Conservation (phyloP, 2,329 filamentous ascomycete genomes). For the Penicillium oxalicum region DNA sequence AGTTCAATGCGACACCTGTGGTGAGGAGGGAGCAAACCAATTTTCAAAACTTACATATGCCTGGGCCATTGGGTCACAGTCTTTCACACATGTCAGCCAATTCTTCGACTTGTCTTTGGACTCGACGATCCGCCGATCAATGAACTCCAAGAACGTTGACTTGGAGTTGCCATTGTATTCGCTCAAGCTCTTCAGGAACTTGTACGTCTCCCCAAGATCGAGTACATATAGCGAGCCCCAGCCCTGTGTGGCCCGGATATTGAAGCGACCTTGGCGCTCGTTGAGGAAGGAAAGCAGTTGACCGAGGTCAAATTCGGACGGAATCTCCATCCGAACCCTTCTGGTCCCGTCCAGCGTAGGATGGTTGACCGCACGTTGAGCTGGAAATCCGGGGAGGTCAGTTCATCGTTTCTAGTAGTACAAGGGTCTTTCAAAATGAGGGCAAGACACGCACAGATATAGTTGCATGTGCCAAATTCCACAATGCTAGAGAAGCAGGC, state of each 20-base stretch:
- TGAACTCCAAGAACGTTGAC: slow-evolving; percentile 40
- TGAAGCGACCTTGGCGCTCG: slow-evolving; percentile 38
- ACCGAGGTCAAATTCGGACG: slow-evolving; percentile 35
- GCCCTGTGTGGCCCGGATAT: slow-evolving; percentile 40
- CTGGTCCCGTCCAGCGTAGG: slow-evolving; percentile 31
- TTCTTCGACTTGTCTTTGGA: slow-evolving; percentile 43
- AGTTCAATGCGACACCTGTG: neutral
- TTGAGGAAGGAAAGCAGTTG: slow-evolving; percentile 34
- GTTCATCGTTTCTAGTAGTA: slow-evolving; percentile 2
- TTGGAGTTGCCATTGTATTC: slow-evolving; percentile 35
- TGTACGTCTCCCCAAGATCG: slow-evolving; percentile 38
- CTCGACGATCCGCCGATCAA: slow-evolving; percentile 40
- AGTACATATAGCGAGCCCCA: slow-evolving; percentile 40
- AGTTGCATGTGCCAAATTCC: slow-evolving; percentile 42
- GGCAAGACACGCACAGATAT: slow-evolving; percentile 34
- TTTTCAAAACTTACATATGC: slow-evolving; percentile 31
- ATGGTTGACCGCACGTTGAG: slow-evolving; percentile 41
- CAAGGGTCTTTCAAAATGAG: slow-evolving; percentile 1
- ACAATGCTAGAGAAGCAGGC: slow-evolving; percentile 43
- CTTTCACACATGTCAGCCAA: slow-evolving; percentile 38
- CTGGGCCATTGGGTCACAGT: slow-evolving; percentile 37
- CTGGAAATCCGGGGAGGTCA: slow-evolving; percentile 21
- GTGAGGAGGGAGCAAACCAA: no score
- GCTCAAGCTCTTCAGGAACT: slow-evolving; percentile 35
- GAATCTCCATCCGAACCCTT: slow-evolving; percentile 38